These are phyloP conservation scores for Candida maris DNA, from an alignment of 805 yeast species.

Conservation along the genomic window DNA sequence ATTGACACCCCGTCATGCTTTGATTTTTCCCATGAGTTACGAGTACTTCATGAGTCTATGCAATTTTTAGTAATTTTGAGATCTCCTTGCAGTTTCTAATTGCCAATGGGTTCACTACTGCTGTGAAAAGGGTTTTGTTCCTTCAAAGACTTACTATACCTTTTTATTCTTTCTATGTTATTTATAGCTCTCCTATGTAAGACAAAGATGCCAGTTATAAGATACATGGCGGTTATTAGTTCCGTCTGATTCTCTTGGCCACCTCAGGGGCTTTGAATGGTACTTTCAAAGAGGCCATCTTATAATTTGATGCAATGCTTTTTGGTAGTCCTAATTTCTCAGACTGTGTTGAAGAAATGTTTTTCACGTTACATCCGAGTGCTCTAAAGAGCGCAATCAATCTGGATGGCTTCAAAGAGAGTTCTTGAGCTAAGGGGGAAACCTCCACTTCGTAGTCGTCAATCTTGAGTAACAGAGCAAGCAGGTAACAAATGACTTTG, in stretches of 20 bases:
- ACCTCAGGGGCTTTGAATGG: constrained; percentile 89
- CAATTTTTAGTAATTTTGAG: too few species aligned
- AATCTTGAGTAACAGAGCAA: constrained; percentile 70
- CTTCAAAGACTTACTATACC: too few species aligned
- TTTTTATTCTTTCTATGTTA: too few species aligned
- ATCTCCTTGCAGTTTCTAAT: too few species aligned
- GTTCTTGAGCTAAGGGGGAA: constrained; percentile 79
- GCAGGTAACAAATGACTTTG: constrained; percentile 73
- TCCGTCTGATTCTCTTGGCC: constrained; percentile 47
- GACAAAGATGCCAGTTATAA: too few species aligned
- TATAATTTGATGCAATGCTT: constrained; percentile 50
- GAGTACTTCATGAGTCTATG: too few species aligned
- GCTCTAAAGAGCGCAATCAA: constrained; percentile 67
- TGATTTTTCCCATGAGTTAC: too few species aligned
- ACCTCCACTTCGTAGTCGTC: constrained; percentile 73
- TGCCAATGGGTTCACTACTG: too few species aligned
- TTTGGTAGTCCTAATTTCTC: constrained; percentile 68
- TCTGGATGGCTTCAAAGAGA: constrained; percentile 74
- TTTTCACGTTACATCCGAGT: constrained; percentile 76
- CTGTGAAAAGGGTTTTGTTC: too few species aligned
- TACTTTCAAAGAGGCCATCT: constrained; percentile 78
- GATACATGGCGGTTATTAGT: too few species aligned
- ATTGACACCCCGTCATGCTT: too few species aligned
- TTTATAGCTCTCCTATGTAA: too few species aligned
- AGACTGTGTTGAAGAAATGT: constrained; percentile 69